Evolutionary conservation across 2,329 filamentous ascomycete genomes (phyloP).

Genomic region (Colletotrichum tamarilloi): DNA sequence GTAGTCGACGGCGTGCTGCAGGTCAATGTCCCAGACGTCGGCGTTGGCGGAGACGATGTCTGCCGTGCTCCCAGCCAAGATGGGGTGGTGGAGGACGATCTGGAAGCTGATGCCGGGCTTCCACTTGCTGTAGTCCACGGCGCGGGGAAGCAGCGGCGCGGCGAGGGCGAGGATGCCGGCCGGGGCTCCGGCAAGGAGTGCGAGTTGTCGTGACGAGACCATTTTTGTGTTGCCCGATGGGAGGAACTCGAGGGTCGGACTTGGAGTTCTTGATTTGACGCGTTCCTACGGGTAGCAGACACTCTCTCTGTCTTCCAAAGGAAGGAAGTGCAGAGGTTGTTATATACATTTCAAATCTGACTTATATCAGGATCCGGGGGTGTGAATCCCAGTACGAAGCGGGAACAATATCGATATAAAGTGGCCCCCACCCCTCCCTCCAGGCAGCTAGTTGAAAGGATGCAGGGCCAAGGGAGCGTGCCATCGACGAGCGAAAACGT

Average conservation of each 20-base stretch:
- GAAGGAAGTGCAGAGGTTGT: background rate
- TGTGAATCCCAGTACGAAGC: background rate
- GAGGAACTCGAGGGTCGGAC: background rate
- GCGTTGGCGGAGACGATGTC: conserved; percentile 42
- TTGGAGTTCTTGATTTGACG: background rate
- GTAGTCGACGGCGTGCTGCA: conserved; percentile 41
- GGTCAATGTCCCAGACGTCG: conserved; percentile 46
- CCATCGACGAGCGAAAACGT: background rate
- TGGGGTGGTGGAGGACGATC: conserved; percentile 45
- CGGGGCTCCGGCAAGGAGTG: conserved; percentile 15
- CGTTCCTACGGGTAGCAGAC: background rate
- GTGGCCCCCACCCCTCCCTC: background rate
- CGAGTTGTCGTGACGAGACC: background rate
- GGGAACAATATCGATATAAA: background rate
- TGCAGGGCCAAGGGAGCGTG: background rate
- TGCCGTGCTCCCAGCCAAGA: conserved; percentile 40
- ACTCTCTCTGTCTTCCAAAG: background rate
- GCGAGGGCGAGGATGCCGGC: conserved; percentile 15
- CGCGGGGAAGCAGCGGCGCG: background rate
- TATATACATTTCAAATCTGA: background rate
- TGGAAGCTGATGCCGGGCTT: conserved; percentile 46
- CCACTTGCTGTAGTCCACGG: conserved; percentile 36
- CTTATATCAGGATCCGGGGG: background rate
- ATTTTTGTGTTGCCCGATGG: conserved; percentile 32
- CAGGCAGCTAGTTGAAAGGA: background rate